phyloP scores from a whole-genome alignment of 2,329 filamentous ascomycete genomes.

The Alternaria panax region DNA sequence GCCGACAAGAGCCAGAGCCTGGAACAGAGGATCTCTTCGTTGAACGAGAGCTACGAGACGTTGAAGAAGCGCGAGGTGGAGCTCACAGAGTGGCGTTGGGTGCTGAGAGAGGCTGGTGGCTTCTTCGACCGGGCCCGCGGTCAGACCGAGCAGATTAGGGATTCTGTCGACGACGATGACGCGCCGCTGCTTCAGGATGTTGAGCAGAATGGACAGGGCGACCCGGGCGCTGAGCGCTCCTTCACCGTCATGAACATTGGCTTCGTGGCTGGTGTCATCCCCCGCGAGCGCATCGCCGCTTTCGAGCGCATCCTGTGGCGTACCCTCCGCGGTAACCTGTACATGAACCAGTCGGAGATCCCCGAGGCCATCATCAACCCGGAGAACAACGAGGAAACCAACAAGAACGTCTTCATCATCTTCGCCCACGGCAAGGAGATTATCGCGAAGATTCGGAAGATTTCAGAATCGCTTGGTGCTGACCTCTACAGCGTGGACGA shows the following conservation, averaged over 20 bases:
- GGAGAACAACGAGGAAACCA: slow-evolving; percentile 85
- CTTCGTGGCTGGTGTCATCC: slow-evolving; percentile 95
- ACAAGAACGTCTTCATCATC: slow-evolving; percentile 99
- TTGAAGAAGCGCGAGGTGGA: slow-evolving; percentile 98
- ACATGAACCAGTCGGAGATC: slow-evolving; percentile 99
- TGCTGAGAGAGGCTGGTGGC: slow-evolving; percentile 91
- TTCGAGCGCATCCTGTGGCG: slow-evolving; percentile 99
- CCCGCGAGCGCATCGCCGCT: slow-evolving; percentile 87
- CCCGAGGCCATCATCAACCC: slow-evolving; percentile 91
- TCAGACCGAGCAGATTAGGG: slow-evolving; percentile 94
- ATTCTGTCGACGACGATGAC: slow-evolving; percentile 83
- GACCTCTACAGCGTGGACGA: slow-evolving; percentile 97
- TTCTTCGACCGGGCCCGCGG: slow-evolving; percentile 98
- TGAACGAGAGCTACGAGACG: slow-evolving; percentile 98
- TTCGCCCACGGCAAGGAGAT: slow-evolving; percentile 99
- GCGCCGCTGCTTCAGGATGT: slow-evolving; percentile 92
- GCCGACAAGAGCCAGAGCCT: slow-evolving; percentile 90
- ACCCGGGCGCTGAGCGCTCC: slow-evolving; percentile 74
- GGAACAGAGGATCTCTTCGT: slow-evolving; percentile 86
- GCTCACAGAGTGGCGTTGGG: slow-evolving; percentile 98
- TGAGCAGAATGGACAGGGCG: slow-evolving; percentile 79
- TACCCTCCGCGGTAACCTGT: slow-evolving; percentile 94
- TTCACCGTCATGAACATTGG: slow-evolving; percentile 99
- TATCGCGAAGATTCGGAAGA: slow-evolving; percentile 97
- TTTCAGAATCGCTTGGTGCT: slow-evolving; percentile 95